A percentile compares a stretch with the other conserved stretches of the same genome.
phyloP scores from a whole-genome alignment of 176 grass and related monocot species.

The Thalia dealbata region DNA sequence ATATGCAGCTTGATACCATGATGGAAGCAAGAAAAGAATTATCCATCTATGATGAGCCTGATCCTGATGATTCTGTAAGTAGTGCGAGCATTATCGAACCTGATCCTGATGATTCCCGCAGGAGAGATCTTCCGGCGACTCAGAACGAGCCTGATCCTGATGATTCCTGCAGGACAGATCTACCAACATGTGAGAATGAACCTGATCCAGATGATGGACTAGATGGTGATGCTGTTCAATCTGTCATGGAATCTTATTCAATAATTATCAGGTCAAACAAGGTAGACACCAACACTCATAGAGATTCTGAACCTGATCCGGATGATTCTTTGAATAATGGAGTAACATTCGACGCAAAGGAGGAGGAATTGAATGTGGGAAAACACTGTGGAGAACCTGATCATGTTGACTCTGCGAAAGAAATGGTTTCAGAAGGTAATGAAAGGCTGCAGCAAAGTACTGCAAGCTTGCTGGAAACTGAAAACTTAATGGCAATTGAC shows the following conservation, averaged over 20 bases:
- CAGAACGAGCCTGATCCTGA: not conserved
- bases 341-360: slow-evolving; percentile 18
- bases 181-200: not conserved
- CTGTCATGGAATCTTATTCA: not conserved
- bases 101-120: slow-evolving; percentile 9
- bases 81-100: slow-evolving; percentile 1
- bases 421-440: slow-evolving; percentile 9
- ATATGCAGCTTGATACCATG: slow-evolving; percentile 22
- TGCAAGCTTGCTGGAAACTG: no score
- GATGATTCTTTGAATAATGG: slow-evolving; percentile 35
- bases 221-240: not conserved
- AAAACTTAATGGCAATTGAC: slow-evolving; percentile 16
- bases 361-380: slow-evolving; percentile 8
- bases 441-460: slow-evolving; percentile 11
- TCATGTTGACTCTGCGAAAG: slow-evolving; percentile 28
- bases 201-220: not conserved
- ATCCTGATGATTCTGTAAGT: slow-evolving; percentile 14
- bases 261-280: not conserved
- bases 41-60: slow-evolving; percentile 6
- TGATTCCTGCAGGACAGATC: not conserved
- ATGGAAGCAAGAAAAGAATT: not conserved
- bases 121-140: not conserved
- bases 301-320: slow-evolving; percentile 30
- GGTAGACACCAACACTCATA: not conserved
- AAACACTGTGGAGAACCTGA: slow-evolving; percentile 27